A percentile compares a stretch with the other conserved stretches of the same genome.
These are phyloP conservation scores for Barnettozyma vustinii DNA, from an alignment of 805 yeast species.

Conservation along the genomic window DNA sequence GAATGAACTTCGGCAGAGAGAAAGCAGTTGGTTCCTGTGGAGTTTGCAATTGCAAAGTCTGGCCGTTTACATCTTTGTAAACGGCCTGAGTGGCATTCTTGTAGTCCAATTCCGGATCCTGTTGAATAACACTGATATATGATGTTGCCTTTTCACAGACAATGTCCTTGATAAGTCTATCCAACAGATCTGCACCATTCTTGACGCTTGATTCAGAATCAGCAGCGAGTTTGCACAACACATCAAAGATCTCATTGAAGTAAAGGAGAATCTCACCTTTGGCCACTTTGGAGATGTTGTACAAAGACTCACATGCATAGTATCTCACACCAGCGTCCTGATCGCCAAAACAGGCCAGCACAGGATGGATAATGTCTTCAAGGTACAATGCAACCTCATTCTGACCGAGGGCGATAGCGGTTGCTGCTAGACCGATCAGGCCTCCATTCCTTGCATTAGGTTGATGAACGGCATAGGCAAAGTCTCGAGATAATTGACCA, in stretches of 20 bases:
- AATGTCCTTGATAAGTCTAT: conserved; percentile 85
- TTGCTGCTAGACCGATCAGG: conserved; percentile 91
- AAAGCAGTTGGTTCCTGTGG: conserved; percentile 67
- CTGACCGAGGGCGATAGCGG: conserved; percentile 85
- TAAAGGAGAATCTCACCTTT: conserved; percentile 88
- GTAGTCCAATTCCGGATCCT: conserved; percentile 35
- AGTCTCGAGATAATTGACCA: conserved; percentile 69
- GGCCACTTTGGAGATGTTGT: conserved; percentile 94
- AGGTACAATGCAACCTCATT: conserved; percentile 78
- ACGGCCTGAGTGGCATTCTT: conserved; percentile 34
- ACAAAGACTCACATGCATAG: conserved; percentile 93
- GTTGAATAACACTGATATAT: conserved; percentile 69
- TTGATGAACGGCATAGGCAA: conserved; percentile 78
- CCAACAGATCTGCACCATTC: conserved; percentile 92
- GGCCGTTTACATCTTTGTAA: conserved; percentile 51
- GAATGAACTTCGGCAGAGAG: conserved; percentile 81
- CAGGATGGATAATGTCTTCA: conserved; percentile 86
- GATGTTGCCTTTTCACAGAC: conserved; percentile 92
- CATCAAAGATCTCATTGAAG: conserved; percentile 93
- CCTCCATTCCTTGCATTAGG: conserved; percentile 94
- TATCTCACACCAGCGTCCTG: conserved; percentile 96
- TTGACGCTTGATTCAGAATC: conserved; percentile 89
- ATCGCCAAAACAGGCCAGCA: conserved; percentile 91
- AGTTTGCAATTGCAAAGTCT: conserved; percentile 53
- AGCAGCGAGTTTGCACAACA: conserved; percentile 81